Base-by-base conservation (phyloP, 2,329 filamentous ascomycete species). In the Colletotrichum viniferum region DNA sequence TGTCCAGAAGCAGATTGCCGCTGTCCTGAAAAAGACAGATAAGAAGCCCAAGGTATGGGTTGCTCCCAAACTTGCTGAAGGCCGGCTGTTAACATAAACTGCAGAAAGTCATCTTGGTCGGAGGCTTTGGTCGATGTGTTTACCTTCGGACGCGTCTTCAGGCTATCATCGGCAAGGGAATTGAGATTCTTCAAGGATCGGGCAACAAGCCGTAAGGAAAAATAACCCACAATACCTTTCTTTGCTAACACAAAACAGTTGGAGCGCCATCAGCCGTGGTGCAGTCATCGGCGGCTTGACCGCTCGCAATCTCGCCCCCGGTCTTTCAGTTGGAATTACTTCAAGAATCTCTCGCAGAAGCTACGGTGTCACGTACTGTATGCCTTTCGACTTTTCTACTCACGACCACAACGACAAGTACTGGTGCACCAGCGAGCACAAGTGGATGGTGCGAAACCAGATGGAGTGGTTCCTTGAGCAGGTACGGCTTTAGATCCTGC, bases 81-180 rank as follows among this genome's bases (percentile, higher is more conserved):
- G 24, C 24, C 4, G 24, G 24, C 24, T 24, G 24, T 24, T 24
- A 24, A 24, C 24, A 24, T 24, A 24, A 28, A 32, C 5, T 24
- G 18, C 24, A 86, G 86, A 83, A 82, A 28, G 68, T 87, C 7
- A 79, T 86, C 2, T 79, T 87, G 0, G 85, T 84, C 0, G 86
- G 86, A 0, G 86, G 85, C 0, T 84, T 87, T 7, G 85, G 86
- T 0, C 77, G 82, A 3, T 83, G 79, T 16, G 36, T 63, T 0
- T 85, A 83, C 7, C 71, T 87, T 1, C 77, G 74, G 13, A 56
- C 74, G 4, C 69, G 71, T 0, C 65, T 87, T 0, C 71, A 75
- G 0, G 21, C 36, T 0, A 4, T 5, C 3, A 9, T 69, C 6
- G 48, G 48, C 0, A 28, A 80, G 0, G 48, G 8, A 9, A 76